These are phyloP conservation scores for Orbilia blumenaviensis DNA, from an alignment of 2,329 filamentous ascomycete species.

Conservation along the genomic window DNA sequence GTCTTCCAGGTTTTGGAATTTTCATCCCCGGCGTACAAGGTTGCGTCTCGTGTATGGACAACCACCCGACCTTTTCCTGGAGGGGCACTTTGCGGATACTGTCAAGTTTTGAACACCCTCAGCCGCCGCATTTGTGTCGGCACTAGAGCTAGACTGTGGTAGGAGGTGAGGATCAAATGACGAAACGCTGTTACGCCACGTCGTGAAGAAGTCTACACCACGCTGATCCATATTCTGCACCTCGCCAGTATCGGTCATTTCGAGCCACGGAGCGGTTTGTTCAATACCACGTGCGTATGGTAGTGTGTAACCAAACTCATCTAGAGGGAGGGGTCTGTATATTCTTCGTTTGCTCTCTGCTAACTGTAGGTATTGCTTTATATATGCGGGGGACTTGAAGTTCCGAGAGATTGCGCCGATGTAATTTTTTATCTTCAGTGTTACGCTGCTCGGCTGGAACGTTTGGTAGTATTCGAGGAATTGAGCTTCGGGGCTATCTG, in stretches of 20 bases:
- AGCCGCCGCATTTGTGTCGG: neutral
- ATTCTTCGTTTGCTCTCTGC: conserved; percentile 26
- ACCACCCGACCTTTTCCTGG: too few relatives aligned
- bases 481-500: neutral
- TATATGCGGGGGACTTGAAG: neutral
- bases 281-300: conserved; percentile 16
- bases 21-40: too few relatives aligned
- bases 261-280: neutral
- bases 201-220: neutral
- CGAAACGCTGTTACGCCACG: neutral
- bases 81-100: too few relatives aligned
- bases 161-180: neutral
- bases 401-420: neutral
- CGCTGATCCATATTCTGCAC: neutral
- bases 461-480: neutral
- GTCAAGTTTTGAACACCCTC: neutral
- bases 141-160: neutral
- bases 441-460: neutral
- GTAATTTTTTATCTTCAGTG: neutral
- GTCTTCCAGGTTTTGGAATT: too few relatives aligned
- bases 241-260: neutral
- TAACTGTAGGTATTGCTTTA: conserved; percentile 17
- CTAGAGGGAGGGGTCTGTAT: conserved; percentile 26
- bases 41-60: too few relatives aligned
- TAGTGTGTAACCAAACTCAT: conserved; percentile 32